Evolutionary conservation across 2,329 filamentous ascomycete species (phyloP).

Genomic region (Pseudogymnoascus sp.): DNA sequence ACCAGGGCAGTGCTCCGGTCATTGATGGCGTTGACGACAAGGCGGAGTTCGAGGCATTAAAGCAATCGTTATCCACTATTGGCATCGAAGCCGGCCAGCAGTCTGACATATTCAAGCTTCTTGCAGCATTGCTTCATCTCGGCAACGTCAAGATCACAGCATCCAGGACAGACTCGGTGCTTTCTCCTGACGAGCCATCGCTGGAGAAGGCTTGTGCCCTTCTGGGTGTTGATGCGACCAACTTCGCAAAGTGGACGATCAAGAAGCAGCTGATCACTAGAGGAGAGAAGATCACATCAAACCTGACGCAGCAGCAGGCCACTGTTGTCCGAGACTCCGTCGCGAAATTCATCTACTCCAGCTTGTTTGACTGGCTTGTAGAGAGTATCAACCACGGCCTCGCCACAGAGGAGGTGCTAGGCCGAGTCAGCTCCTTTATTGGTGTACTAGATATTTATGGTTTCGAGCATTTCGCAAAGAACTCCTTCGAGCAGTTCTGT

Average conservation of each 20-base stretch:
- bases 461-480: slow-evolving; percentile 98
- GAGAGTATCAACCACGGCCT: slow-evolving; percentile 89
- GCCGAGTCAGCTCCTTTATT: slow-evolving; percentile 80
- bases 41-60: slow-evolving; percentile 83
- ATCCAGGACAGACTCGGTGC: slow-evolving; percentile 76
- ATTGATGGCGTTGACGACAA: slow-evolving; percentile 96
- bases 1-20: slow-evolving; percentile 82
- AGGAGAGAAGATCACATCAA: slow-evolving; percentile 95
- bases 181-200: slow-evolving; percentile 73
- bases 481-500: slow-evolving; percentile 99
- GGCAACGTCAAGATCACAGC: slow-evolving; percentile 95
- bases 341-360: slow-evolving; percentile 97
- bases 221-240: slow-evolving; percentile 74
- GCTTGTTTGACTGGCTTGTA: slow-evolving; percentile 98
- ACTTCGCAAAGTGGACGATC: slow-evolving; percentile 96
- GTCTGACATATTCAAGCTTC: slow-evolving; percentile 75
- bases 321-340: slow-evolving; percentile 93
- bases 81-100: slow-evolving; percentile 71
- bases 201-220: slow-evolving; percentile 74
- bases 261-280: slow-evolving; percentile 97
- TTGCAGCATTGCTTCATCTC: slow-evolving; percentile 85
- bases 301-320: slow-evolving; percentile 87
- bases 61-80: slow-evolving; percentile 78
- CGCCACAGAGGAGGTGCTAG: slow-evolving; percentile 79
- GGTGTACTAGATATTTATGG: slow-evolving; percentile 99